Conservation (phyloP, 148 eudicot genomes). For the Fallopia convolvulus region DNA sequence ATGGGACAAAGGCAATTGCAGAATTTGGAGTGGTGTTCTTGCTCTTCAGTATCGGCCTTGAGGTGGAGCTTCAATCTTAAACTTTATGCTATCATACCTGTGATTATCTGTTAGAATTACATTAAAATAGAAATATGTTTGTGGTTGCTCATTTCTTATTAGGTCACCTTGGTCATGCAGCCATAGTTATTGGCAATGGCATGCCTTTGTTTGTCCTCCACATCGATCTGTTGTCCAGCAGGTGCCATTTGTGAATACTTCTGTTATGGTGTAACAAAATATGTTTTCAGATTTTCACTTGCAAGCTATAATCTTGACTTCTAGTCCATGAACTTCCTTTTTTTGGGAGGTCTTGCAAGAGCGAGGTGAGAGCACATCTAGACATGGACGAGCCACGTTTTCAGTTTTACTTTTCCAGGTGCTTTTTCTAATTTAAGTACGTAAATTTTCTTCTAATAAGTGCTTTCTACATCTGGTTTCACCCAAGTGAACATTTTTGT, state of each 20-base stretch:
- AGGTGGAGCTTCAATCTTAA: constrained; percentile 46
- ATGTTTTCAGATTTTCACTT: background rate
- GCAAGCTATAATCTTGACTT: background rate
- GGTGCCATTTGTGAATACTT: constrained; percentile 33
- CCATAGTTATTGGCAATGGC: constrained; percentile 94
- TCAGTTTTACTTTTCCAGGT: constrained; percentile 99
- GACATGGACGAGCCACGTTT: constrained; percentile 98
- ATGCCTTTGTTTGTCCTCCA: constrained; percentile 94
- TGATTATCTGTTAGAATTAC: background rate
- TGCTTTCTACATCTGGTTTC: background rate
- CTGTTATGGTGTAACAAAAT: background rate
- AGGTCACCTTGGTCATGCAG: constrained; percentile 79
- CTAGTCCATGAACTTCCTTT: constrained; percentile 11
- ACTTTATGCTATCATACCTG: background rate
- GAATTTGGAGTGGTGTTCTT: constrained; percentile 98
- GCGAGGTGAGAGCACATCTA: constrained; percentile 98
- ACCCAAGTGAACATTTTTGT: background rate
- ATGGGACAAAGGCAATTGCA: constrained; percentile 96
- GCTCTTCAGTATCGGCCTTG: constrained; percentile 95
- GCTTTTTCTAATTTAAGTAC: background rate
- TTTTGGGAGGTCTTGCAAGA: constrained; percentile 81
- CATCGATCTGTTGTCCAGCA: constrained; percentile 99
- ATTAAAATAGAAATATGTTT: constrained; percentile 72
- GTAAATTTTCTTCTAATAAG: background rate
- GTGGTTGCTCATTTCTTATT: constrained; percentile 68